Base-by-base conservation (phyloP, 179 eudicot species). In the Camellia oleifera region DNA sequence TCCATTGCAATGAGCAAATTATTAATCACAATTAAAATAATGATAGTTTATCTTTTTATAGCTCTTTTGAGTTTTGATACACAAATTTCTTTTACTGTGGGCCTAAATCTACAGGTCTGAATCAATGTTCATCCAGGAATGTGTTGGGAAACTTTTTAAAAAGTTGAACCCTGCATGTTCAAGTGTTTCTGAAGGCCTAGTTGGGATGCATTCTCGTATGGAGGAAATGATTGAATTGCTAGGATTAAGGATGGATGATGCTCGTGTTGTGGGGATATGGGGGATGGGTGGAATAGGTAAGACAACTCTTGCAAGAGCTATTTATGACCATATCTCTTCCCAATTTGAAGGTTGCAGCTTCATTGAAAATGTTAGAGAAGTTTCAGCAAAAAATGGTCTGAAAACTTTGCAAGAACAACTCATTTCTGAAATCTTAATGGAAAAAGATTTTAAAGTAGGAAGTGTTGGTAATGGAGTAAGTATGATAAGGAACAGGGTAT, bases 211-310 rank as follows among this genome's bases (percentile, higher is more conserved):
- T 12, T 48, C 79, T 9, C 60, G 46, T 9, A 62, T 50, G 18
- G 60, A 65, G 15, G 26, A 65, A 77, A 72, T 77, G 61, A 65
- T 48, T 7, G 4, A 12, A 63, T 63, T 65, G 61, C 40, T 77
- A 23, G 67, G 32, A 7, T 13, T 63, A 14, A 13, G 8, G 10
- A 18, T 8, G 15, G 46, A 64, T 50, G 71, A 50, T 45, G 48
- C 26, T 77, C 71, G 46, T 65, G 11, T 52, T 5, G 15, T 77
- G 5, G 72, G 79, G 0, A 48, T 77, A 50, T 77, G 79, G 79
- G 79, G 72, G 20, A 77, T 77, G 79, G 79, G 79, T 12, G 79
- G 79, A 11, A 65, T 77, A 77, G 79, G 79, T 1, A 64, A 77
- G 68, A 46, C 72, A 20, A 77, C 72, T 32, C 64, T 77, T 48